Percentiles rank a stretch among this genome's conserved stretches.
These are phyloP conservation scores for Mucor circinelloides DNA, from an alignment of 371 early-diverging fungal species.

Conservation along the genomic window DNA sequence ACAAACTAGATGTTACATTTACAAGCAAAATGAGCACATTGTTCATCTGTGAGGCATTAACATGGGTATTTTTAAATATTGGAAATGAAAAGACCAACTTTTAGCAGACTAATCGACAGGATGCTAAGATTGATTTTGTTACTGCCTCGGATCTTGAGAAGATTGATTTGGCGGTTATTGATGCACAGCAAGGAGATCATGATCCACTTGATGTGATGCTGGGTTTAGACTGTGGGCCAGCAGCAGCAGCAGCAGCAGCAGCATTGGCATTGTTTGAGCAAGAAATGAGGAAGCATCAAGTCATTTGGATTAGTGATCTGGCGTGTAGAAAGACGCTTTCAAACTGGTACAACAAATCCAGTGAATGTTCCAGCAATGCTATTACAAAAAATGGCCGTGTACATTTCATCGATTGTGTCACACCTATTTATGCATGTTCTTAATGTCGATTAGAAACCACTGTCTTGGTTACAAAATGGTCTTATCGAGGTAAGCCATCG, in stretches of 20 bases:
- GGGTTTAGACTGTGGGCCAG: conserved; percentile 92
- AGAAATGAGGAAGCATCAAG: conserved; percentile 75
- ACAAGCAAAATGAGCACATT: conserved; percentile 79
- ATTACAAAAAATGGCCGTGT: neutral
- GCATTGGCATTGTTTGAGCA: conserved; percentile 67
- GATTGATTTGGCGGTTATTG: conserved; percentile 84
- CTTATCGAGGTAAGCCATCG: conserved; percentile 77
- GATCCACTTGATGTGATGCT: conserved; percentile 34
- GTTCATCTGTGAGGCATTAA: conserved; percentile 92
- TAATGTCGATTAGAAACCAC: conserved; percentile 23
- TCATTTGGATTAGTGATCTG: conserved; percentile 98
- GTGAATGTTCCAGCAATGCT: neutral
- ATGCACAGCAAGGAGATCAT: neutral
- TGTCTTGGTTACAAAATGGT: conserved; percentile 37
- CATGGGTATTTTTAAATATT: conserved; percentile 82
- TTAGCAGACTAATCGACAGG: too few species aligned
- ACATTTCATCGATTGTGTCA: neutral
- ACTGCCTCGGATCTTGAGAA: conserved; percentile 67
- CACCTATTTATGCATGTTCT: neutral
- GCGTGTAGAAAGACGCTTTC: conserved; percentile 86
- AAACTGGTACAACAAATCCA: neutral
- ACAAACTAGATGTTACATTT: conserved; percentile 94
- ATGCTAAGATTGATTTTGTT: conserved; percentile 85
- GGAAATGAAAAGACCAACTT: neutral
- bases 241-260: conserved; percentile 79